Evolutionary conservation across 2,329 filamentous ascomycete genomes (phyloP).

Genomic region (Emydomyces testavorans): DNA sequence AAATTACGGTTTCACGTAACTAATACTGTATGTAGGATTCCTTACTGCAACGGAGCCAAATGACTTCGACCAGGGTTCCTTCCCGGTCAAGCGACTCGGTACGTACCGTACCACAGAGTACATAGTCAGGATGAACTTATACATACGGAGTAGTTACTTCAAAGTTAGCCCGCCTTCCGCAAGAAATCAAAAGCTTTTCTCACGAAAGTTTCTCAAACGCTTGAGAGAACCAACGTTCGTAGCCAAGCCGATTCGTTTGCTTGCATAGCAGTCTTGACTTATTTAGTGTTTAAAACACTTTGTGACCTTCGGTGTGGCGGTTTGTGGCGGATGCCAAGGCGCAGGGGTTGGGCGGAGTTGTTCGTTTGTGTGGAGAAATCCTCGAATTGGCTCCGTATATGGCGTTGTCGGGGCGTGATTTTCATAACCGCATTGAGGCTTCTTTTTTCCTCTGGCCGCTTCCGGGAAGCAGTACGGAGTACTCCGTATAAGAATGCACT

Average conservation of each 20-base stretch:
- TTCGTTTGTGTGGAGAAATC: too few relatives aligned
- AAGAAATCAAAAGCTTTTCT: too few relatives aligned
- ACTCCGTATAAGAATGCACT: too few relatives aligned
- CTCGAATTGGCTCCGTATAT: background rate
- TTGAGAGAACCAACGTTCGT: too few relatives aligned
- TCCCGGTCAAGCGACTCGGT: background rate
- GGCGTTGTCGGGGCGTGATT: background rate
- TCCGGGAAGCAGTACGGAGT: background rate
- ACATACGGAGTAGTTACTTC: background rate
- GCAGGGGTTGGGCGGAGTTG: background rate
- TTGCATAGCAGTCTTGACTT: conserved; percentile 1
- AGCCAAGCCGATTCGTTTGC: background rate
- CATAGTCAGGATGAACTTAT: too few relatives aligned
- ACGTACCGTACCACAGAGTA: background rate
- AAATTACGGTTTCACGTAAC: too few relatives aligned
- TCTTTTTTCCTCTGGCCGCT: background rate
- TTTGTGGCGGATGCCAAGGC: background rate
- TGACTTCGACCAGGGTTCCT: background rate
- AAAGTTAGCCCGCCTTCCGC: too few relatives aligned
- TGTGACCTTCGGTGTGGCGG: conserved; percentile 4
- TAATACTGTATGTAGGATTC: background rate
- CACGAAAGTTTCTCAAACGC: too few relatives aligned
- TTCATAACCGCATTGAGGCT: background rate
- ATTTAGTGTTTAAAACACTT: background rate
- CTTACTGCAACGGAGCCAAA: background rate